Base-by-base conservation (phyloP, 805 yeast genomes). In the Metschnikowia cubensis region DNA sequence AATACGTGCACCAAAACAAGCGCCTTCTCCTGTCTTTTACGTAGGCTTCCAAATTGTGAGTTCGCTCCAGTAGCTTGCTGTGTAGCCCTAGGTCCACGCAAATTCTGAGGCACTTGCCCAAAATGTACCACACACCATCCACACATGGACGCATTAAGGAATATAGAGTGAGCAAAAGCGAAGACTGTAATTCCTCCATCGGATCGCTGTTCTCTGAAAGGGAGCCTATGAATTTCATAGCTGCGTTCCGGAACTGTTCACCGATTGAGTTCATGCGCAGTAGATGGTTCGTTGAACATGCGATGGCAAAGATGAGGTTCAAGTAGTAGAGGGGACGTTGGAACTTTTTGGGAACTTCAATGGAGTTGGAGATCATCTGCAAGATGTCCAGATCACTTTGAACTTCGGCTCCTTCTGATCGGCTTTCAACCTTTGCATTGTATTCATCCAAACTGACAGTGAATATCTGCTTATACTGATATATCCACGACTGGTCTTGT, bases 71-170 rank as follows among this genome's bases (percentile, higher is more conserved):
- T 14, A 40, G 57, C 59, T 89, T 96, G 35, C 82, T 81, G 65
- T 90, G 97, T 6, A 90, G 71, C 1, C 96, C 96, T 52, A 90
- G 66, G 65, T 90, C 97, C 29, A 89, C 88, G 58, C 92, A 83
- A 45, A 88, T 66, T 52, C 97, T 75, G 45, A 89, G 66, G 0
- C 92, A 90, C 1, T 88, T 80, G 0, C 96, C 96, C 55, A 88
- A 69, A 3, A 87, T 81, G 63, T 88, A 88, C 97, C 97, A 90
- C n/a, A 88, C 89, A 3, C 96, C 94, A 0, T 96, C 96, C 13
- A 81, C 80, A 0, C 92, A 84, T 0, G 97, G 97, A 50, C 96
- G 76, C 96, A 90, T 89, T 33, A 85, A 75, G 0, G 95, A 82
- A 62, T 86, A 90, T 4, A 84, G 62, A 0, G 92, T 81, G 38